Evolutionary conservation across 495 filamentous ascomycete genomes (phyloP).

Genomic region (Penicillium taxi): DNA sequence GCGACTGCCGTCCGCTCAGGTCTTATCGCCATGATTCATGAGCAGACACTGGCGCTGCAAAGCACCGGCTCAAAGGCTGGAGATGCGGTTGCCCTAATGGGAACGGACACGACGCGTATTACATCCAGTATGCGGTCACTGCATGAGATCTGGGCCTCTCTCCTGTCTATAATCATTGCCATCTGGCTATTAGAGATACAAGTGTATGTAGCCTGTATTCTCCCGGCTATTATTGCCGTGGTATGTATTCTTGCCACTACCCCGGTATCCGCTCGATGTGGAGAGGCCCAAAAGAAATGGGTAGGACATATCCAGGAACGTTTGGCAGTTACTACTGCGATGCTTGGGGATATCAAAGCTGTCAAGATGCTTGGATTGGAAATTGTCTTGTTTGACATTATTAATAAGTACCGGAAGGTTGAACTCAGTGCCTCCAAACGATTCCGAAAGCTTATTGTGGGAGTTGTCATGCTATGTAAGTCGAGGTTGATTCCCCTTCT

Average conservation of each 20-base stretch:
- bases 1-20: constrained; percentile 46
- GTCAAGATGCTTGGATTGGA: constrained; percentile 5
- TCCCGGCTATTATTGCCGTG: constrained; percentile 36
- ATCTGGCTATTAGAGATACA: constrained; percentile 44
- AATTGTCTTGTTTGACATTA: not conserved
- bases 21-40: constrained; percentile 29
- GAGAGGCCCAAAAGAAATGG: constrained; percentile 2
- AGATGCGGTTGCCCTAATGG: constrained; percentile 47
- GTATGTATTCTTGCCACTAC: not conserved
- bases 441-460: constrained; percentile 5
- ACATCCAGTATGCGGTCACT: constrained; percentile 22
- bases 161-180: constrained; percentile 45
- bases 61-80: constrained; percentile 26
- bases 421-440: not conserved
- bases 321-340: constrained; percentile 1
- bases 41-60: constrained; percentile 23
- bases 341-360: constrained; percentile 4
- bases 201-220: constrained; percentile 36
- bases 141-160: constrained; percentile 45
- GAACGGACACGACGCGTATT: constrained; percentile 44
- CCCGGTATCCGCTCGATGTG: not conserved
- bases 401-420: not conserved
- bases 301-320: constrained; percentile 1
- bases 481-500: not conserved
- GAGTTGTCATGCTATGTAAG: constrained; percentile 3